A percentile compares a stretch with the other conserved stretches of the same genome.
phyloP scores from a whole-genome alignment of 1,139 yeast genomes.

The Chernovozyma aurita region DNA sequence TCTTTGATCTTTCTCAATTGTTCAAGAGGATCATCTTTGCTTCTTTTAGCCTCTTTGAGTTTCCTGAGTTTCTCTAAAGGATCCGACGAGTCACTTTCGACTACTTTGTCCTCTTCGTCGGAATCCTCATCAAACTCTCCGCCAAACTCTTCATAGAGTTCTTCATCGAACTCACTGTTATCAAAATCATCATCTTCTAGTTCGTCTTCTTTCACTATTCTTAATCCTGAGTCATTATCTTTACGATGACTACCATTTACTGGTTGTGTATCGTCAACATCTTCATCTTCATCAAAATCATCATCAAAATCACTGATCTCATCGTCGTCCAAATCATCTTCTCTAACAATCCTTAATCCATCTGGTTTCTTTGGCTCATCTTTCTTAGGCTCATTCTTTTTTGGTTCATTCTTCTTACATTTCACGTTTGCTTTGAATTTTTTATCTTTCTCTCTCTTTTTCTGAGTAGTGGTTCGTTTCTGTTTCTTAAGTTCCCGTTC shows the following conservation, averaged over 20 bases:
- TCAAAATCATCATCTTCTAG: slow-evolving; percentile 19
- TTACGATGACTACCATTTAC: background rate
- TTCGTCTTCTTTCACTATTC: slow-evolving; percentile 26
- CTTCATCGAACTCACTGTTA: slow-evolving; percentile 1
- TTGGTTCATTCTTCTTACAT: background rate
- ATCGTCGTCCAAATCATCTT: slow-evolving; percentile 7
- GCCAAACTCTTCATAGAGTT: slow-evolving; percentile 5
- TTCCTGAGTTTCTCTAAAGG: slow-evolving; percentile 31
- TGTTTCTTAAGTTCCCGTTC: slow-evolving; percentile 51
- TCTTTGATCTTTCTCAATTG: slow-evolving; percentile 42
- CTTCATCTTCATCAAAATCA: slow-evolving; percentile 7
- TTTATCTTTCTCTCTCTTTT: background rate
- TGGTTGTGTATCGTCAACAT: slow-evolving; percentile 6
- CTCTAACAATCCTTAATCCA: slow-evolving; percentile 3
- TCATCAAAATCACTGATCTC: slow-evolving; percentile 4
- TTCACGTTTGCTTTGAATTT: slow-evolving; percentile 4
- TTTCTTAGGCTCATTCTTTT: slow-evolving; percentile 1
- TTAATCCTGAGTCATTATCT: background rate
- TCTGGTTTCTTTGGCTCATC: slow-evolving; percentile 9
- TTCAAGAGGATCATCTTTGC: slow-evolving; percentile 33
- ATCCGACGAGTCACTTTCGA: slow-evolving; percentile 11
- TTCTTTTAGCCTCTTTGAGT: slow-evolving; percentile 27
- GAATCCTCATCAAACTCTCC: slow-evolving; percentile 1
- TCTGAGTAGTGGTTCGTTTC: slow-evolving; percentile 15
- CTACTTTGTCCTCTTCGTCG: slow-evolving; percentile 16